These are phyloP conservation scores for Euphorbia pulcherrima DNA, from an alignment of 345 rosid genomes.

Conservation along the genomic window DNA sequence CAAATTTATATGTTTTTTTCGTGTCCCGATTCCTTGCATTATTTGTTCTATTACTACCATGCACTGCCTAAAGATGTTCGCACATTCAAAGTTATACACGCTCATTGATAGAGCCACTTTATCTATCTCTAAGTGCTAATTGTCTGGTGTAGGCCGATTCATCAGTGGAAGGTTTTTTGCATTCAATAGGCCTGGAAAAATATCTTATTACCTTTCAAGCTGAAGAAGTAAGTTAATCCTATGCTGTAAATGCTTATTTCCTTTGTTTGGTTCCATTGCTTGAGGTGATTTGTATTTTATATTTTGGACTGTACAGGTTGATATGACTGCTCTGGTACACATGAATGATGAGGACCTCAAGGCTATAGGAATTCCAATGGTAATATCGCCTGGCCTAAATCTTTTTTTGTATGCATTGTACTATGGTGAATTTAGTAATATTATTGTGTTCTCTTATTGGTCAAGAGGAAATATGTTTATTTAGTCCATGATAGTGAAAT, in stretches of 20 bases:
- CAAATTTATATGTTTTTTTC: background rate
- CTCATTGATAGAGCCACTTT: background rate
- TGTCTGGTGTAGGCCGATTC: constrained; percentile 57
- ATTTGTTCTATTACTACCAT: background rate
- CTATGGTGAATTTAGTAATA: background rate
- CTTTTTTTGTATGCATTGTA: background rate
- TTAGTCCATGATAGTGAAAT: no score
- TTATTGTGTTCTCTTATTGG: background rate
- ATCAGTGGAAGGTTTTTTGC: constrained; percentile 72
- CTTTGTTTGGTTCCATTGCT: background rate
- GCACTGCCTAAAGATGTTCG: background rate
- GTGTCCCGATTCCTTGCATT: background rate
- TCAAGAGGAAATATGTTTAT: no score
- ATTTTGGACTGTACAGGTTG: constrained; percentile 53
- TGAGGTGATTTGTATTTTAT: constrained; percentile 3
- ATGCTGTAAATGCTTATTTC: constrained; percentile 4
- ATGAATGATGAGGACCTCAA: constrained; percentile 95
- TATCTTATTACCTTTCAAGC: constrained; percentile 86
- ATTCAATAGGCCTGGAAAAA: constrained; percentile 83
- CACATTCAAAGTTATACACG: background rate
- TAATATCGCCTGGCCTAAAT: constrained; percentile 26
- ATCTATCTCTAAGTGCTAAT: constrained; percentile 12
- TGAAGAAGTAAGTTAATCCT: constrained; percentile 61
- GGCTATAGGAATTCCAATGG: constrained; percentile 96
- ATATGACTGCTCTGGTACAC: constrained; percentile 92